Base-by-base conservation (phyloP, 1,284 basidiomycete genomes). In the Ustilago nuda region DNA sequence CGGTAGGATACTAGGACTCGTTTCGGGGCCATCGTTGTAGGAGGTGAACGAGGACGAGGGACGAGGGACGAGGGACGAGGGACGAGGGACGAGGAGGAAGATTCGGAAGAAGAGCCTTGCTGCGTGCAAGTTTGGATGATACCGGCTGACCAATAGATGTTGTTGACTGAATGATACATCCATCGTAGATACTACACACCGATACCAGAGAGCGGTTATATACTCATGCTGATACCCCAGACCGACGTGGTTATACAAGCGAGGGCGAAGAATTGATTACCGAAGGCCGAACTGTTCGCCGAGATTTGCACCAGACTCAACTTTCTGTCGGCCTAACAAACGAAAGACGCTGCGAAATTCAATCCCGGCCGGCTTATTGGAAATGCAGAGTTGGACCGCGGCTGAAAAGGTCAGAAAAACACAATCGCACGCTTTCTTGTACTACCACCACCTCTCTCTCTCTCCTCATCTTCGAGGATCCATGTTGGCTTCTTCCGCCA, bases 1-100 rank as follows among this genome's bases (percentile, higher is more conserved):
- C 68, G 63, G 57, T 71, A 71, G 11, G 56, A 58, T 23, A 65
- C 62, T 15, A 71, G 62, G 12, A 71, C 68, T 30, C 68, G 57
- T 15, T 71, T 71, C 2, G 58, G 43, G 8, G 59, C 51, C 68
- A 71, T 71, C 23, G 23, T 37, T 15, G 2, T 12, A 15, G 13
- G 12, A 37, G 36, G 36, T 37, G 36, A 5, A 37, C 36, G 13
- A 15, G 13, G 36, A 15, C 13, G 36, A 37, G 8, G 36, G 13
- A 17, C 39, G 39, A 43, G 13, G 39, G 13, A 17, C 39, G 39
- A 43, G 13, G 39, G 13, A 17, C 39, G 39, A 43, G 13, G 13
- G 36, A 15, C 13, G 36, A 37, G 8, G 36, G 13, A 17, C 39
- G 39, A 43, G 13, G 39, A 43, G 23, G 3, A 27, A 27, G 23